Conservation (phyloP, 2,329 filamentous ascomycete species). For the Beauveria sp. region DNA sequence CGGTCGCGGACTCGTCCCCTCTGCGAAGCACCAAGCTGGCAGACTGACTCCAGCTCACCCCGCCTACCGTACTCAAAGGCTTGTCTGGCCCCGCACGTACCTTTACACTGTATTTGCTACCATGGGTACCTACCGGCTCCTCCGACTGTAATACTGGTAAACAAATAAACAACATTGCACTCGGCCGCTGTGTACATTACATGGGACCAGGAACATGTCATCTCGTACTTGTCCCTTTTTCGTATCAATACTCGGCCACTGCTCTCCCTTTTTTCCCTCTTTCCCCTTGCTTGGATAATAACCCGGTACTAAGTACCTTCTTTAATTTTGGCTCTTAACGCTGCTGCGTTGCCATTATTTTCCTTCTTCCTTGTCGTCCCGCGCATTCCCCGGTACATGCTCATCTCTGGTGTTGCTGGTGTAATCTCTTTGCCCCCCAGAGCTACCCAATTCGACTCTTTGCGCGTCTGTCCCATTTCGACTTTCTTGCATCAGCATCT, state of each 20-base stretch:
- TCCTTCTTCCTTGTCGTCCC: neutral
- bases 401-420: conserved; percentile 1
- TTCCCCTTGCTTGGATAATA: neutral
- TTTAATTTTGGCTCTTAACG: neutral
- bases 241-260: neutral
- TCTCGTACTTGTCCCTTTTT: neutral
- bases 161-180: conserved; percentile 10
- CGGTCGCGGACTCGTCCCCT: neutral
- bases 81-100: neutral
- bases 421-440: conserved; percentile 7
- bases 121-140: conserved; percentile 1
- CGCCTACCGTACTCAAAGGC: neutral
- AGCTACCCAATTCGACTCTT: conserved; percentile 1
- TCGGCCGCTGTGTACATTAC: neutral
- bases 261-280: neutral
- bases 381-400: conserved; percentile 1
- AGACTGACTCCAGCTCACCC: neutral
- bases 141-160: neutral
- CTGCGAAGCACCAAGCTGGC: neutral
- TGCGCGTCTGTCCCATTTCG: neutral
- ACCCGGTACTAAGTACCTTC: neutral
- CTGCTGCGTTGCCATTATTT: neutral
- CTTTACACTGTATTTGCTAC: neutral
- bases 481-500: neutral
- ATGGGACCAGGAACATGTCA: neutral